phyloP scores from a whole-genome alignment of 1,284 basidiomycete species.

The Tetrapyrgos nigripes region DNA sequence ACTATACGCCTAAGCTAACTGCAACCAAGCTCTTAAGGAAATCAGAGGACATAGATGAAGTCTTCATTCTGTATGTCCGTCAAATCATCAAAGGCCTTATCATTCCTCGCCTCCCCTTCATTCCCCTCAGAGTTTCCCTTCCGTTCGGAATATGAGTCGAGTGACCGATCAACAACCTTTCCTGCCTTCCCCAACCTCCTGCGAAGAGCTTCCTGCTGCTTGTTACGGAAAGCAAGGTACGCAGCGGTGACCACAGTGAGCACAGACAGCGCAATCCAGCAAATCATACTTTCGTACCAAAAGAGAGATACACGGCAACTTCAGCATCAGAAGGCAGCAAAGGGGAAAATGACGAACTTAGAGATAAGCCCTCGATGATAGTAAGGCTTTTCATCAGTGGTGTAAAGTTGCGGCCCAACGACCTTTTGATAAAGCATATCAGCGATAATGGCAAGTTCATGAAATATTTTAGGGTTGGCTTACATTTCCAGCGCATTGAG shows the following conservation, averaged over 20 bases:
- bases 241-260: conserved; percentile 41
- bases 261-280: conserved; percentile 42
- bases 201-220: conserved; percentile 41
- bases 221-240: conserved; percentile 49
- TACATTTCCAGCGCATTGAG: conserved; percentile 51
- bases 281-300: conserved; percentile 36
- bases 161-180: conserved; percentile 46
- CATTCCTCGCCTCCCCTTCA: conserved; percentile 33
- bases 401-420: conserved; percentile 47
- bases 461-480: conserved; percentile 6
- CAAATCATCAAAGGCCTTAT: conserved; percentile 50
- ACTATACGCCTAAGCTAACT: no score
- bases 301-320: neutral
- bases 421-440: conserved; percentile 38
- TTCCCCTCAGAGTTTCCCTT: conserved; percentile 25
- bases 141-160: conserved; percentile 34
- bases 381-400: conserved; percentile 43
- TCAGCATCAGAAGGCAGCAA: neutral
- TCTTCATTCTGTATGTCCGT: conserved; percentile 53
- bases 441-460: no score
- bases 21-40: no score
- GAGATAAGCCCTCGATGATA: conserved; percentile 45
- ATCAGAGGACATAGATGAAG: conserved; percentile 49
- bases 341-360: conserved; percentile 30
- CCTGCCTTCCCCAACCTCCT: conserved; percentile 44